phyloP scores from a whole-genome alignment of 495 filamentous ascomycete genomes.

The Jackrogersella multiformis region DNA sequence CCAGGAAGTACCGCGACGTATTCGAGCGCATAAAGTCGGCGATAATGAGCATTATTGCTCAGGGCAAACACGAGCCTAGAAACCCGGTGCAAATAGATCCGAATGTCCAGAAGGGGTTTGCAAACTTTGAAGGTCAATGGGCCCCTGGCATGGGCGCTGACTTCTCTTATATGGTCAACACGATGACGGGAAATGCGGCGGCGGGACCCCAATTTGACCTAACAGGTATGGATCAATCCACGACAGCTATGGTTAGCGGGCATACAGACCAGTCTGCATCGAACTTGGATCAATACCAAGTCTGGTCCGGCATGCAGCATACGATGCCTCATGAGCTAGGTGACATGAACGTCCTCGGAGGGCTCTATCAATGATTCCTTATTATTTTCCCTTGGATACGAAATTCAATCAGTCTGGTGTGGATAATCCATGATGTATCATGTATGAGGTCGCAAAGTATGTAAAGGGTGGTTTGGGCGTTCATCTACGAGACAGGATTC shows the following conservation, averaged over 20 bases:
- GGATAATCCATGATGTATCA: too few species aligned
- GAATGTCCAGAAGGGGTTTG: constrained; percentile 39
- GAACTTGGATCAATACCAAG: constrained; percentile 25
- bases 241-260: constrained; percentile 5
- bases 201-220: constrained; percentile 21
- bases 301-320: constrained; percentile 32
- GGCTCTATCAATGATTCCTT: constrained; percentile 23
- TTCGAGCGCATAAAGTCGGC: constrained; percentile 57
- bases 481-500: too few species aligned
- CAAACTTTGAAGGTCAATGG: constrained; percentile 34
- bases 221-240: constrained; percentile 15
- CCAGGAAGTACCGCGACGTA: constrained; percentile 64
- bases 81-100: constrained; percentile 43
- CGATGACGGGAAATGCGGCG: constrained; percentile 41
- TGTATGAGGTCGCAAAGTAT: too few species aligned
- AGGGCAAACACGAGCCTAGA: constrained; percentile 46
- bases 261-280: constrained; percentile 19
- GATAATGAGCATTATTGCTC: constrained; percentile 40
- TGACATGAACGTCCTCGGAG: constrained; percentile 23
- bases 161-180: constrained; percentile 44
- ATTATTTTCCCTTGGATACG: neutral
- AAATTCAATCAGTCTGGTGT: too few species aligned
- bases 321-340: constrained; percentile 18
- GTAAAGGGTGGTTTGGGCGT: too few species aligned
- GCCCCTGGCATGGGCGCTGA: constrained; percentile 32